Evolutionary conservation across 257 asterid species (phyloP), one percentile per base, ranked within the genome.

Genomic region (Fraxinus quadrangulata): DNA sequence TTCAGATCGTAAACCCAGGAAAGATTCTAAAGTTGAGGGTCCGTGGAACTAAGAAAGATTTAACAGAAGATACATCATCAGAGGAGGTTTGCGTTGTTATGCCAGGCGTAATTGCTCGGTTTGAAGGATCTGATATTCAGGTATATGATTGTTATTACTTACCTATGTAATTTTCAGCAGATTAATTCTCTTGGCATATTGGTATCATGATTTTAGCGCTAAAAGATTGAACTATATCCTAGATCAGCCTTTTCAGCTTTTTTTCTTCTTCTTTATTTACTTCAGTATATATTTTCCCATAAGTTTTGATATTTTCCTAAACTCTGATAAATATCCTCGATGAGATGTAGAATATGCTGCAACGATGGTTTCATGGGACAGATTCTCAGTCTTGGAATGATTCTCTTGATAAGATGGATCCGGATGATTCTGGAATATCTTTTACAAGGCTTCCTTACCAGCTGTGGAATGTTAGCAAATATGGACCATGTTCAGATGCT

Each of bases 61-160:
- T 83, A 24, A 82, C 84, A 3, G 92, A 83, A 71, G 94, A 90
- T 69, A 71, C 89, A 51, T 84, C 96, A 0, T 81, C 89, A 6
- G 97, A 93, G 87, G 99, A 91, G 86, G 91, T 95, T 82, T 93
- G 99, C 65, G 84, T 90, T 71, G 96, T 95, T 81, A 88, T 91
- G 97, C 85, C 92, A 19, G 93, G 96, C 54, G 91, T 88, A 40
- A 75, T 95, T 85, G 98, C 97, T 71, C 94, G 98, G 19, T 86
- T 95, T 82, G 97, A 92, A 77, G 99, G 98, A 80, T 88, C 97
- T 54, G 96, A 93, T 73, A 88, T 96, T 78, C 93, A 88, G 98
- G 98, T 96, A 47, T n/a, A 63, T 36, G 13, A 14, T 34, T 16
- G 47, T 72, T 40, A 36, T 42, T 67, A 40, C 6, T 68, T 72